Evolutionary conservation across 2,329 filamentous ascomycete species (phyloP).

Genomic region (Colletotrichum higginsianum): DNA sequence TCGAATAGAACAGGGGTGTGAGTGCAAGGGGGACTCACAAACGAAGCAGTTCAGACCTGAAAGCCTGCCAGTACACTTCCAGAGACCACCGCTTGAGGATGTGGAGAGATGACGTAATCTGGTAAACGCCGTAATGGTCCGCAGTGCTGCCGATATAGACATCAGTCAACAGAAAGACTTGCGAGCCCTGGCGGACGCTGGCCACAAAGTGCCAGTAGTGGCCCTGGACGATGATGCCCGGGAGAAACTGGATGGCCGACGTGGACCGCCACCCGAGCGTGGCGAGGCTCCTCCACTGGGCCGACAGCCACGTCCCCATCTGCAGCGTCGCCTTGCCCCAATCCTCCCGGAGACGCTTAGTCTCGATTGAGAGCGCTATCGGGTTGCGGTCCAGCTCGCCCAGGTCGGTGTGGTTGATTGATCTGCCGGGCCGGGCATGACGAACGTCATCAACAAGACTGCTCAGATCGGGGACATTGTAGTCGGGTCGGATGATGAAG

Average conservation of each 20-base stretch:
- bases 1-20: no score
- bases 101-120: background rate
- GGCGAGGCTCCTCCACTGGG: background rate
- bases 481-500: background rate
- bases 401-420: background rate
- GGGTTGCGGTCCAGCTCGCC: background rate
- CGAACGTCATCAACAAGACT: background rate
- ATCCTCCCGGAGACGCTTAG: background rate
- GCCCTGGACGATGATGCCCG: background rate
- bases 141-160: background rate
- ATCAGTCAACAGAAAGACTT: background rate
- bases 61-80: background rate
- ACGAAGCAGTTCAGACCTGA: background rate
- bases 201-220: background rate
- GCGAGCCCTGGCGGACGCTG: background rate
- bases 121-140: background rate
- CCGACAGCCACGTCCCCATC: background rate
- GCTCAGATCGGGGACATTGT: background rate
- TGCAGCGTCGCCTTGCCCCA: background rate
- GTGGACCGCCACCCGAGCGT: background rate
- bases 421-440: background rate
- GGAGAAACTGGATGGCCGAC: background rate
- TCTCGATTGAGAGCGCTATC: background rate
- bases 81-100: background rate
- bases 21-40: background rate